A percentile compares a stretch with the other conserved stretches of the same genome.
Conservation (phyloP, 805 yeast species). For the Kregervanrija fluxuum region DNA sequence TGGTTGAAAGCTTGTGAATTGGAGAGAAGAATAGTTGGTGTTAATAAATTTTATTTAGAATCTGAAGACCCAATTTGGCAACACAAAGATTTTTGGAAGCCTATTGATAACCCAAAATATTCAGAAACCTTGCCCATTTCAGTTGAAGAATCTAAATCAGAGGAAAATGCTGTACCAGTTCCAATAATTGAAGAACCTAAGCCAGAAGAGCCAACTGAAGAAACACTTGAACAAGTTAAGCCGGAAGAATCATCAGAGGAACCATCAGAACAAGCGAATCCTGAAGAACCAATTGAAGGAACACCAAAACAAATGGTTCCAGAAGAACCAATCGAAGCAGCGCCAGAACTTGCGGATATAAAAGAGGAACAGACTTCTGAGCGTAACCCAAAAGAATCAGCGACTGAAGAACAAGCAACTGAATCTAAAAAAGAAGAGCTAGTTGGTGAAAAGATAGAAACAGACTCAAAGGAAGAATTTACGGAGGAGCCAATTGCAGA, state of each 20-base stretch:
- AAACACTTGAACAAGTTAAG: slow-evolving; percentile 6
- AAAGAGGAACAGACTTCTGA: not conserved
- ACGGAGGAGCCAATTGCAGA: slow-evolving; percentile 1
- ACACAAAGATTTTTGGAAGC: slow-evolving; percentile 36
- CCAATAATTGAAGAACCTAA: slow-evolving; percentile 1
- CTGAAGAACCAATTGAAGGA: slow-evolving; percentile 13
- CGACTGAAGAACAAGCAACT: not conserved
- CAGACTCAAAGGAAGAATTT: not conserved
- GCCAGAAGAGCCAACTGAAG: slow-evolving; percentile 3
- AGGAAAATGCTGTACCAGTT: slow-evolving; percentile 2
- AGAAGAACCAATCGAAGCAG: slow-evolving; percentile 5
- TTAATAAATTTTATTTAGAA: slow-evolving; percentile 73
- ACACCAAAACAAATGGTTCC: slow-evolving; percentile 1
- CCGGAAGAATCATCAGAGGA: slow-evolving; percentile 8
- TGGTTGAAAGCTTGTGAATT: slow-evolving; percentile 93
- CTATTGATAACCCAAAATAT: not conserved
- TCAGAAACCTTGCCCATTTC: not conserved
- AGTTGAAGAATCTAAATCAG: not conserved
- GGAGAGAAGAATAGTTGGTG: slow-evolving; percentile 89
- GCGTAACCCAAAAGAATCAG: not conserved
- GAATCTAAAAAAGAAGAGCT: not conserved
- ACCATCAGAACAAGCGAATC: slow-evolving; percentile 4
- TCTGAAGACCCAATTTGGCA: slow-evolving; percentile 36
- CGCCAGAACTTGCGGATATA: not conserved
- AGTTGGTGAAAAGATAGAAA: not conserved